Evolutionary conservation across 2,329 filamentous ascomycete genomes (phyloP).

Genomic region (Reticulascus tulasneorum): DNA sequence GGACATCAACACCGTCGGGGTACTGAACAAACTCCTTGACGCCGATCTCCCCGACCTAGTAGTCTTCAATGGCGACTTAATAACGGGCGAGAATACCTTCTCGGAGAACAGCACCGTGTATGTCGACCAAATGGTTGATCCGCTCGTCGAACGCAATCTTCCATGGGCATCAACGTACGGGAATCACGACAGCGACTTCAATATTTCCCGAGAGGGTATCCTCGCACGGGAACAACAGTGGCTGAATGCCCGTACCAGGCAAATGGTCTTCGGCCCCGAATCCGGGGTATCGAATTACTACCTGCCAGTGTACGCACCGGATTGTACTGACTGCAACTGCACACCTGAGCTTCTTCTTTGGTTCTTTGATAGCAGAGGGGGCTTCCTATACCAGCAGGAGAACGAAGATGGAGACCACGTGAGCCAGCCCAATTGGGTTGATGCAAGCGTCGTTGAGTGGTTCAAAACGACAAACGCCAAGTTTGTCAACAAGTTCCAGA

Average conservation of each 20-base stretch:
- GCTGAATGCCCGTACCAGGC: constrained; percentile 31
- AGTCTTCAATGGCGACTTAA: constrained; percentile 54
- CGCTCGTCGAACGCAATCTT: constrained; percentile 39
- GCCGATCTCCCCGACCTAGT: constrained; percentile 32
- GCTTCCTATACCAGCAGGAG: constrained; percentile 41
- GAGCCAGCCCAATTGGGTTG: constrained; percentile 38
- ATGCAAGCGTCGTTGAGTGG: constrained; percentile 38
- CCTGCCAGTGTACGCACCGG: constrained; percentile 35
- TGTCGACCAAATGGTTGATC: constrained; percentile 43
- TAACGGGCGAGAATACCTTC: constrained; percentile 48
- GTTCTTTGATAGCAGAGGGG: constrained; percentile 68
- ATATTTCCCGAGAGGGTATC: constrained; percentile 44
- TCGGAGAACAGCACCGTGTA: constrained; percentile 40
- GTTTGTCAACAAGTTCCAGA: constrained; percentile 22
- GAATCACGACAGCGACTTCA: constrained; percentile 56
- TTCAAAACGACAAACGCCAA: constrained; percentile 31
- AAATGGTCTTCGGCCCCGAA: constrained; percentile 31
- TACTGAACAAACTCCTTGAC: constrained; percentile 31
- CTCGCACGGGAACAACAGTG: constrained; percentile 33
- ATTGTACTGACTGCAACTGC: constrained; percentile 27
- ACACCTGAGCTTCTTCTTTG: constrained; percentile 51
- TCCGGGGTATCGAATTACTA: constrained; percentile 44
- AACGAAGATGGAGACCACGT: constrained; percentile 17
- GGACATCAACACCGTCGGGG: constrained; percentile 29
- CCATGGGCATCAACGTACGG: constrained; percentile 57